Conservation (phyloP, 805 yeast species). For the Zygosaccharomyces gambellarensis region DNA sequence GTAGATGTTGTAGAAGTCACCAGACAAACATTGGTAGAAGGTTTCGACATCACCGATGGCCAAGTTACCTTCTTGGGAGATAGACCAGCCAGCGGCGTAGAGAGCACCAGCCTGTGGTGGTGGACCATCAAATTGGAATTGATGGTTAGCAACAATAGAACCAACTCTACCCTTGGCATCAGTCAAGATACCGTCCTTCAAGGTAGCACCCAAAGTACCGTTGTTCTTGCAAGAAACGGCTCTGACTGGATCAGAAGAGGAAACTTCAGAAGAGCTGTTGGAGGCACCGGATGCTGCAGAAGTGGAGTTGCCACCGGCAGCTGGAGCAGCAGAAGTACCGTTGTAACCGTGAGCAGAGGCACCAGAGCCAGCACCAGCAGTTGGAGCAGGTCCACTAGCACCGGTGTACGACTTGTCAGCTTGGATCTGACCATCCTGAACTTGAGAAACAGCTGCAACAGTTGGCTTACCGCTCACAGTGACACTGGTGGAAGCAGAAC, state of each 20-base stretch:
- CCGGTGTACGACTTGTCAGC: constrained; percentile 11
- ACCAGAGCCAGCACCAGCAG: constrained; percentile 10
- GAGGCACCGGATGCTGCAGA: constrained; percentile 19
- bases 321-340: constrained; percentile 4
- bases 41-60: constrained; percentile 58
- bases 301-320: constrained; percentile 11
- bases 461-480: constrained; percentile 7
- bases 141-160: constrained; percentile 76
- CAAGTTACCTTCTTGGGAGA: constrained; percentile 51
- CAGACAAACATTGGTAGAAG: constrained; percentile 73
- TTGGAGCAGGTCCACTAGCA: constrained; percentile 15
- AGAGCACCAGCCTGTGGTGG: constrained; percentile 69
- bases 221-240: constrained; percentile 43
- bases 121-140: constrained; percentile 83
- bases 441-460: constrained; percentile 39
- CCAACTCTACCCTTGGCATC: constrained; percentile 68
- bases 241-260: constrained; percentile 23
- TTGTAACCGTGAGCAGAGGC: constrained; percentile 30
- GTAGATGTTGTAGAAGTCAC: constrained; percentile 74
- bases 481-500: constrained; percentile 25
- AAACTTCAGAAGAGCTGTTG: constrained; percentile 18
- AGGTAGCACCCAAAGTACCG: constrained; percentile 51
- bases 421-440: constrained; percentile 41
- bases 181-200: constrained; percentile 48
- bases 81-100: constrained; percentile 65